phyloP scores from a whole-genome alignment of 1,284 basidiomycete genomes.

The Heterobasidion occidentale region DNA sequence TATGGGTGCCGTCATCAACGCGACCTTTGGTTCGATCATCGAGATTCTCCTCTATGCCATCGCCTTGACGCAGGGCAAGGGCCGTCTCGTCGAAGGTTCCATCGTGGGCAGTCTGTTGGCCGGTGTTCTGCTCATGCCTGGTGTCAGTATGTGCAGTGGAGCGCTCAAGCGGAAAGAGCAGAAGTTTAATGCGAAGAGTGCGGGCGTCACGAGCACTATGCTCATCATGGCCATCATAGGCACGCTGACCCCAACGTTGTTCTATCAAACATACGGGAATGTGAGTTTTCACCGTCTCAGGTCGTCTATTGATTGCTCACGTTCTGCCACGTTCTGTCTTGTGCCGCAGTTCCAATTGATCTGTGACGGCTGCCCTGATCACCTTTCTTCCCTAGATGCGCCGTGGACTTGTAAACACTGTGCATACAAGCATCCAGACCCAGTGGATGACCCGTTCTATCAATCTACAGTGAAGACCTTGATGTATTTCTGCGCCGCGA shows the following conservation, averaged over 20 bases:
- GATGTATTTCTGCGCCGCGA: conserved; percentile 90
- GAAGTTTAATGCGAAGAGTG: conserved; percentile 96
- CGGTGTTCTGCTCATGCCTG: conserved; percentile 96
- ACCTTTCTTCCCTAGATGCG: conserved; percentile 24
- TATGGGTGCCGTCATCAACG: conserved; percentile 99
- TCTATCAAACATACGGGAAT: conserved; percentile 98
- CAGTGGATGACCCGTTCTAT: conserved; percentile 92
- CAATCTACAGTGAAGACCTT: conserved; percentile 89
- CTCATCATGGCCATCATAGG: conserved; percentile 99
- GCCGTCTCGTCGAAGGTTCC: conserved; percentile 92
- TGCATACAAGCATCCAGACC: conserved; percentile 93
- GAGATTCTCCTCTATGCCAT: conserved; percentile 95
- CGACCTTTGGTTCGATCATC: conserved; percentile 97
- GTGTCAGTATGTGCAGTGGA: conserved; percentile 93
- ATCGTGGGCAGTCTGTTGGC: conserved; percentile 94
- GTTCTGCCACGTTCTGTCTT: neutral
- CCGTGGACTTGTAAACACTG: conserved; percentile 90
- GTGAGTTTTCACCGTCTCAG: conserved; percentile 41
- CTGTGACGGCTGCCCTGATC: conserved; percentile 82
- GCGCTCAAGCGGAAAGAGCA: conserved; percentile 92
- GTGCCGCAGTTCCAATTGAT: conserved; percentile 78
- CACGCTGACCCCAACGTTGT: conserved; percentile 90
- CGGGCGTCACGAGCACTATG: conserved; percentile 98
- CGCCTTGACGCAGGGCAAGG: conserved; percentile 85
- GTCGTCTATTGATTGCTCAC: neutral